These are phyloP conservation scores for Cyberlindnera petersonii DNA, from an alignment of 805 yeast species.

Conservation along the genomic window DNA sequence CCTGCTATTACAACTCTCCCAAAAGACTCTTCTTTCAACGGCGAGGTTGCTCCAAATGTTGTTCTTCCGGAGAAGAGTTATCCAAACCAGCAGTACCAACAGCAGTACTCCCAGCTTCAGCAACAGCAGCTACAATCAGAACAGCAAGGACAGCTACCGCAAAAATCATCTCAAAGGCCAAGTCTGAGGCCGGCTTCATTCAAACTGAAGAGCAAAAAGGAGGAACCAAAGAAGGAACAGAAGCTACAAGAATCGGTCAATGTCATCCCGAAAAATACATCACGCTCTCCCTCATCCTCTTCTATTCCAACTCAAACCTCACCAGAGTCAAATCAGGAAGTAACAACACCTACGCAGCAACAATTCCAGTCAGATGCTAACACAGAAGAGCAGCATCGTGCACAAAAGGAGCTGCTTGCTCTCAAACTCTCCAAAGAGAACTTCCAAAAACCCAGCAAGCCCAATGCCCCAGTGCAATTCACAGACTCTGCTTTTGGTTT, in stretches of 20 bases:
- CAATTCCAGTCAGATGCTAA: neutral
- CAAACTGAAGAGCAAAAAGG: constrained; percentile 9
- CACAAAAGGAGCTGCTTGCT: constrained; percentile 19
- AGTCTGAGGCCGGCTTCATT: constrained; percentile 13
- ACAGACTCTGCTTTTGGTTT: constrained; percentile 85
- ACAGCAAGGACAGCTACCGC: constrained; percentile 2
- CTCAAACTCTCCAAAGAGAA: constrained; percentile 32
- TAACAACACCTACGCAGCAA: constrained; percentile 7
- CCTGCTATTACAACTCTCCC: constrained; percentile 10
- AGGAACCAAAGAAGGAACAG: constrained; percentile 7
- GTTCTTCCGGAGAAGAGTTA: constrained; percentile 1
- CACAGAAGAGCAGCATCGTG: constrained; percentile 20
- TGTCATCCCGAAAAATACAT: constrained; percentile 10
- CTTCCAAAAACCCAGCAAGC: constrained; percentile 35
- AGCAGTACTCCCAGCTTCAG: constrained; percentile 2
- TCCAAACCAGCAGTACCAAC: constrained; percentile 1
- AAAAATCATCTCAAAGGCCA: constrained; percentile 21
- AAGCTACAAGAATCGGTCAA: constrained; percentile 21
- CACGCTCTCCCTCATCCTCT: constrained; percentile 3
- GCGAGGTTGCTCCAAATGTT: constrained; percentile 14
- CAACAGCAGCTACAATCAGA: constrained; percentile 2
- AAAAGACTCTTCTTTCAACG: constrained; percentile 7
- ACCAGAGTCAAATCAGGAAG: constrained; percentile 6
- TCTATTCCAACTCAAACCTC: neutral
- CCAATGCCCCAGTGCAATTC: constrained; percentile 55